Conservation (phyloP, 768 basidiomycete genomes). For the Boletus pseudopeckii region DNA sequence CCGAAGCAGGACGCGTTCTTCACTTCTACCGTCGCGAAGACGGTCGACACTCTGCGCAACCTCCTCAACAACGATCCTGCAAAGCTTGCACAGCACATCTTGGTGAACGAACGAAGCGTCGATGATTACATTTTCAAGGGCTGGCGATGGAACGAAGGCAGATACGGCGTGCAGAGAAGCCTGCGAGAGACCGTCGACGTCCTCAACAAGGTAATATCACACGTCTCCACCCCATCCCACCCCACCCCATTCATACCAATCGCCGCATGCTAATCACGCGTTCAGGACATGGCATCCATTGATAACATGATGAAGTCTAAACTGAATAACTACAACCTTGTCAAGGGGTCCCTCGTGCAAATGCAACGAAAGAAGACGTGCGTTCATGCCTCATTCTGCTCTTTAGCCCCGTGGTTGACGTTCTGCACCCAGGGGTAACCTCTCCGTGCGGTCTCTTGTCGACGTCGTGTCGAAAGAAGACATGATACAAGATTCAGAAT, state of each 20-base stretch:
- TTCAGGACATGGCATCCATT: conserved; percentile 85
- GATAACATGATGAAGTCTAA: conserved; percentile 94
- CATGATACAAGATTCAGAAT: conserved; percentile 87
- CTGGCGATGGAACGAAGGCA: conserved; percentile 93
- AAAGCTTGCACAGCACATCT: conserved; percentile 70
- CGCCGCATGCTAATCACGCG: conserved; percentile 24
- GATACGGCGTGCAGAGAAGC: conserved; percentile 81
- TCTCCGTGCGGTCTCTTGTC: conserved; percentile 84
- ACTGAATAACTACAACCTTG: conserved; percentile 85
- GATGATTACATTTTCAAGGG: conserved; percentile 75
- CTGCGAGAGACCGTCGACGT: conserved; percentile 82
- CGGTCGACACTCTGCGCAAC: conserved; percentile 89
- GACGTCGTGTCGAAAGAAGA: conserved; percentile 82
- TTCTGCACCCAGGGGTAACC: conserved; percentile 66
- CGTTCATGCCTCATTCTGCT: conserved; percentile 20
- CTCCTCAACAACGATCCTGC: conserved; percentile 83
- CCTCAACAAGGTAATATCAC: conserved; percentile 67
- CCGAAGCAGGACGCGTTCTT: conserved; percentile 90
- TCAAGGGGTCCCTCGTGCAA: conserved; percentile 87
- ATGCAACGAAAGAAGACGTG: conserved; percentile 95
- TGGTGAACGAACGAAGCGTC: conserved; percentile 74
- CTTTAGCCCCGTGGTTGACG: conserved; percentile 5
- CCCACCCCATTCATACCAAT: conserved; percentile 18
- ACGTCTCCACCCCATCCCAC: conserved; percentile 6
- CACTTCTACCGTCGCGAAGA: conserved; percentile 84